phyloP scores from a whole-genome alignment of 208 protist genomes.

The Leishmania arabica region DNA sequence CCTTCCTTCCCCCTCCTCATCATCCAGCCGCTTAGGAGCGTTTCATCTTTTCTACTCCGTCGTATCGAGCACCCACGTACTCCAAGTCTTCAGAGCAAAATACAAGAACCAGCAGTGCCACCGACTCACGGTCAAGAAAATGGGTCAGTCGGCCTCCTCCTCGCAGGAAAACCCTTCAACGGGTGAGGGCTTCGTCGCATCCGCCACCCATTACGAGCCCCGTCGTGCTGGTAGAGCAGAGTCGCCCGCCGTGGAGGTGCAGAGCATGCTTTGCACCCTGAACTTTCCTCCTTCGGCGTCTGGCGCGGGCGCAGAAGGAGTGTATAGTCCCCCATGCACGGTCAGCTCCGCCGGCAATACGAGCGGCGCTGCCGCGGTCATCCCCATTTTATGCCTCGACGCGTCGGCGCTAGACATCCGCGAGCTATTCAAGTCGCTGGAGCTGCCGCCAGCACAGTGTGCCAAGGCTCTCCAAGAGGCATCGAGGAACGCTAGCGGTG shows the following conservation, averaged over 20 bases:
- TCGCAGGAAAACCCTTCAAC: neutral
- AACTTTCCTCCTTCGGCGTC: neutral
- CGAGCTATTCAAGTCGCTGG: constrained; percentile 9
- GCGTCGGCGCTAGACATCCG: constrained; percentile 7
- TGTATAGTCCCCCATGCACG: neutral
- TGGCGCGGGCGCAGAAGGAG: neutral
- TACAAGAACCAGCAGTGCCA: neutral
- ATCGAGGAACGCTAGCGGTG: constrained; percentile 1
- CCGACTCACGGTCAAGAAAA: neutral
- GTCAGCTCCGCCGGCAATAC: neutral
- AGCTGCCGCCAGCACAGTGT: constrained; percentile 11
- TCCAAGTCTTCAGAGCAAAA: neutral
- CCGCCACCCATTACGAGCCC: neutral
- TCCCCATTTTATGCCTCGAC: constrained; percentile 25
- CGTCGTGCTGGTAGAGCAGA: neutral
- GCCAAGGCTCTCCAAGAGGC: constrained; percentile 2
- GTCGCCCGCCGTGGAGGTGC: constrained; percentile 8
- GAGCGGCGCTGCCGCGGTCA: neutral
- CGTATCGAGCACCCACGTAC: neutral
- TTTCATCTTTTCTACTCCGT: neutral
- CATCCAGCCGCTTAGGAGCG: neutral
- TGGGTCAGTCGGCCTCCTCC: constrained; percentile 16
- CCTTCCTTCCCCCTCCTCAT: too few relatives aligned
- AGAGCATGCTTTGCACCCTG: constrained; percentile 4
- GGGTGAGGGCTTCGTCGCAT: neutral